These are phyloP conservation scores for Solanum piurae DNA, from an alignment of 257 asterid species.

Conservation along the genomic window DNA sequence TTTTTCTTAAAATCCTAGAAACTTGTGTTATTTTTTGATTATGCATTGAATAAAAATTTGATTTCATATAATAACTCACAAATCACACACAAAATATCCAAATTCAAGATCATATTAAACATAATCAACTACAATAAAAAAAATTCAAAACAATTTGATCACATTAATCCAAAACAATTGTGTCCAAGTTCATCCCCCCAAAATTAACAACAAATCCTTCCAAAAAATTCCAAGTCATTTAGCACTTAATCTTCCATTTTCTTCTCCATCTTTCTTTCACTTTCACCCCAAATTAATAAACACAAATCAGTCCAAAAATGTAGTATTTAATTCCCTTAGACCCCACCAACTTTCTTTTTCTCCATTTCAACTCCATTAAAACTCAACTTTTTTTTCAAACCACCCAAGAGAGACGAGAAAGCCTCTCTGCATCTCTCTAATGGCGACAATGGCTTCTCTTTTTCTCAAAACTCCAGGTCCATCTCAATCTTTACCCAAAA, in stretches of 20 bases:
- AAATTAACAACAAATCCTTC: not conserved
- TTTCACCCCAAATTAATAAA: not conserved
- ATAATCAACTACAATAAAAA: not conserved
- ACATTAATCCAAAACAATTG: not conserved
- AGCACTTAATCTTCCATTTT: not conserved
- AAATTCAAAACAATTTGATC: not conserved
- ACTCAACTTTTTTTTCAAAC: not conserved
- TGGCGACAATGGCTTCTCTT: slow-evolving; percentile 70
- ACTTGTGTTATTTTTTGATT: not conserved
- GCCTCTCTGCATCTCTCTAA: slow-evolving; percentile 8
- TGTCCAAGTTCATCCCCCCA: slow-evolving; percentile 64
- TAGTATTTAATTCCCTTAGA: slow-evolving; percentile 1
- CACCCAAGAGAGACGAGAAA: not conserved
- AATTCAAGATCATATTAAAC: not conserved
- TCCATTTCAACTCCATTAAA: slow-evolving; percentile 15
- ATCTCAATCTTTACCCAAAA: slow-evolving; percentile 10
- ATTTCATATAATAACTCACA: not conserved
- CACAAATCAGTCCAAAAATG: not conserved
- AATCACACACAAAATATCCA: not conserved
- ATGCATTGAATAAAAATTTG: not conserved
- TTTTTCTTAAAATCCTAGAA: too few relatives aligned
- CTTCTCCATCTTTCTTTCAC: not conserved
- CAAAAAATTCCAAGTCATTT: not conserved
- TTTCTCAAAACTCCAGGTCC: slow-evolving; percentile 32
- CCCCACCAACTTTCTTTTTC: not conserved